phyloP scores from a whole-genome alignment of 768 basidiomycete species.

The Boletus sensibilis region DNA sequence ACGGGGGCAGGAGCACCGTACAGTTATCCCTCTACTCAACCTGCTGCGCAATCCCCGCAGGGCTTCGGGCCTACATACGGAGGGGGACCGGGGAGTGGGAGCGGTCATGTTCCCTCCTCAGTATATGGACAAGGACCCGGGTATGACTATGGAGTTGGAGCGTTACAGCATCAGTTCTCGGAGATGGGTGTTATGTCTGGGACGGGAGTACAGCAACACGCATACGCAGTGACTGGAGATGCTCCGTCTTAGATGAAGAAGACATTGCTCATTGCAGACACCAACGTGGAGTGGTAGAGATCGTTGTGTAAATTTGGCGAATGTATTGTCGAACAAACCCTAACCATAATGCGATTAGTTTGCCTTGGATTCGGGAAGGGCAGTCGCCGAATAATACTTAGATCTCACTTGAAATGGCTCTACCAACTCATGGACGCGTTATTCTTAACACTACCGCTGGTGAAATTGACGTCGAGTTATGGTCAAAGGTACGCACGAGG shows the following conservation, averaged over 20 bases:
- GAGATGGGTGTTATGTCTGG: constrained; percentile 29
- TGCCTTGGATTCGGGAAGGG: neutral
- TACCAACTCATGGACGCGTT: constrained; percentile 84
- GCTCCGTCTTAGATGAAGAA: constrained; percentile 14
- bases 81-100: constrained; percentile 23
- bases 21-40: constrained; percentile 15
- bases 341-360: constrained; percentile 16
- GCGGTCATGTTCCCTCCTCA: constrained; percentile 19
- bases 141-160: constrained; percentile 25
- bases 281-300: neutral
- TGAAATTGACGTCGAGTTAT: constrained; percentile 86
- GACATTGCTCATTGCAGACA: neutral
- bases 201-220: constrained; percentile 20
- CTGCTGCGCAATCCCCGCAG: constrained; percentile 18
- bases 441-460: constrained; percentile 88
- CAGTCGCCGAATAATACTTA: too few species aligned
- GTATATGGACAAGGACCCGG: constrained; percentile 19
- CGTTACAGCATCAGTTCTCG: constrained; percentile 32
- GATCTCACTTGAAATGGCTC: constrained; percentile 51
- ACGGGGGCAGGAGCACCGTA: constrained; percentile 13
- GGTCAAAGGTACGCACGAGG: constrained; percentile 68
- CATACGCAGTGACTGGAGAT: constrained; percentile 21
- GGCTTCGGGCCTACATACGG: constrained; percentile 11
- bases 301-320: neutral
- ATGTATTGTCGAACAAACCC: constrained; percentile 12